A percentile compares a stretch with the other conserved stretches of the same genome.
These are phyloP conservation scores for Saccharomyces hybrid DNA, from an alignment of 1,139 yeast species.

Conservation along the genomic window DNA sequence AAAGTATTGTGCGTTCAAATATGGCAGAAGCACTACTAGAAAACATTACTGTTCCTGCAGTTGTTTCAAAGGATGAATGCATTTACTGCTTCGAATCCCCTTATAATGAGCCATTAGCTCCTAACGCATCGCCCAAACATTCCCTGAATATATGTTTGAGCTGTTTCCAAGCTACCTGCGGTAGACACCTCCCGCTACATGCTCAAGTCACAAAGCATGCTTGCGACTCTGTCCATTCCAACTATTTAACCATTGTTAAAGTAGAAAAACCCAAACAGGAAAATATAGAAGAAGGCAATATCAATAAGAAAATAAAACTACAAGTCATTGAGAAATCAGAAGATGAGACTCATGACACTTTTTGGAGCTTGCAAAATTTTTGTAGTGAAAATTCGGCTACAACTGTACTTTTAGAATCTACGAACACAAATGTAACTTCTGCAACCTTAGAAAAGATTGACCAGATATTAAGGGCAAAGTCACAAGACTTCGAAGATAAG, in stretches of 20 bases:
- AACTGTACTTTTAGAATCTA: conserved; percentile 4
- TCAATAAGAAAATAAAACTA: conserved; percentile 57
- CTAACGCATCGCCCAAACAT: conserved; percentile 10
- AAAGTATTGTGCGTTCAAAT: not conserved
- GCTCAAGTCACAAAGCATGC: conserved; percentile 16
- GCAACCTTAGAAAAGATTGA: conserved; percentile 33
- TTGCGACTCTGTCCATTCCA: conserved; percentile 15
- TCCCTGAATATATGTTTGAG: conserved; percentile 25
- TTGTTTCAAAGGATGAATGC: conserved; percentile 31
- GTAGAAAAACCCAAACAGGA: conserved; percentile 14
- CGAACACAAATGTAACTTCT: conserved; percentile 8
- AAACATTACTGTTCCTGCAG: conserved; percentile 20
- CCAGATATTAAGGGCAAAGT: conserved; percentile 53
- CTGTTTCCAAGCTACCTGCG: conserved; percentile 31
- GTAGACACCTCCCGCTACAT: conserved; percentile 22
- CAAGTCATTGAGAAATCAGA: conserved; percentile 67
- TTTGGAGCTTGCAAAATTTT: conserved; percentile 18
- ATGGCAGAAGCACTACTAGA: conserved; percentile 7
- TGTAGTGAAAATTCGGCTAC: conserved; percentile 5
- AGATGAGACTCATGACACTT: conserved; percentile 55
- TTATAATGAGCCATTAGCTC: conserved; percentile 13
- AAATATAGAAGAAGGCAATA: conserved; percentile 11
- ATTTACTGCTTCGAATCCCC: conserved; percentile 30
- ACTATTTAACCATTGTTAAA: conserved; percentile 21
- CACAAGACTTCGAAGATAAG: conserved; percentile 61